phyloP scores from a whole-genome alignment of 768 basidiomycete species.

The Tulasnella sp. region DNA sequence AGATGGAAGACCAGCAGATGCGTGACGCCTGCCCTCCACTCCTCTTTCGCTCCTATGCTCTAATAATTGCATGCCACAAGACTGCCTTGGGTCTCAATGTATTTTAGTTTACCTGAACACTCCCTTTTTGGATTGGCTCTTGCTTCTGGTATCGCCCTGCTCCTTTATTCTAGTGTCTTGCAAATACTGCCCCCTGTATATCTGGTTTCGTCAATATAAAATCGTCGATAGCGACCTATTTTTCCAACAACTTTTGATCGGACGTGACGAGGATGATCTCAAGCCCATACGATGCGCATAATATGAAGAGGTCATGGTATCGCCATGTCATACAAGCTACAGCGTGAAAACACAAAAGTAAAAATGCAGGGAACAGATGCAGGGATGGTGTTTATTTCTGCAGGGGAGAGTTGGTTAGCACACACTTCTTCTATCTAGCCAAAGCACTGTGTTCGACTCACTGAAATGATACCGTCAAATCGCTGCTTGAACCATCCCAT shows the following conservation, averaged over 20 bases:
- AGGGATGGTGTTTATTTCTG: slow-evolving; percentile 12
- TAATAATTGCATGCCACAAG: background rate
- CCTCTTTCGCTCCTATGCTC: background rate
- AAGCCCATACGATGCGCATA: background rate
- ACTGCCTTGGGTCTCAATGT: background rate
- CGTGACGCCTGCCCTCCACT: background rate
- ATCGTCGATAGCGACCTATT: background rate
- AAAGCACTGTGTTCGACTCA: slow-evolving; percentile 33
- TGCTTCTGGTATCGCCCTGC: background rate
- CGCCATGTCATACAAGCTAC: slow-evolving; percentile 15
- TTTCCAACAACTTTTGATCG: background rate
- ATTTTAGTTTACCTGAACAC: background rate
- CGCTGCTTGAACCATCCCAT: slow-evolving; percentile 99
- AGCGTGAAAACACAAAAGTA: slow-evolving; percentile 9
- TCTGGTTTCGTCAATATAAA: background rate
- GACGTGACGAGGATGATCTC: background rate
- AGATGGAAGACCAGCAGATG: background rate
- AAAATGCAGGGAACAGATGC: background rate
- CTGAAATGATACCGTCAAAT: slow-evolving; percentile 95
- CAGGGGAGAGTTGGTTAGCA: background rate
- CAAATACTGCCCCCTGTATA: background rate
- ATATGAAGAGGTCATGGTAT: background rate
- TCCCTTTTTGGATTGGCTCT: background rate
- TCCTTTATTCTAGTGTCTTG: background rate
- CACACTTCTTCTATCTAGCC: background rate